These are phyloP conservation scores for Lycium barbarum DNA, from an alignment of 257 asterid species.

Conservation along the genomic window DNA sequence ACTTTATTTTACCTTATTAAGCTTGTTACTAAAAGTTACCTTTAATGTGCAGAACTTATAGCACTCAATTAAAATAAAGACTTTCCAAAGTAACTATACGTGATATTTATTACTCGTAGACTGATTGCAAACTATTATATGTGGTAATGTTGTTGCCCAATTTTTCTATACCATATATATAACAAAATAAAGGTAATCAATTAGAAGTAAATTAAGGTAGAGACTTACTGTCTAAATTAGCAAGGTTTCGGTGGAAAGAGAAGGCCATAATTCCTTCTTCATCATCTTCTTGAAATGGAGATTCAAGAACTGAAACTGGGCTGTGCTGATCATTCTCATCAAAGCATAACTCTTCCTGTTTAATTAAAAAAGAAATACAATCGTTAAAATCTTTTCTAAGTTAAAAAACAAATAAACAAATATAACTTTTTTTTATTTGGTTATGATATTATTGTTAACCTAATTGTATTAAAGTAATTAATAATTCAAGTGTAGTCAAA, in stretches of 20 bases:
- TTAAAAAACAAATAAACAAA: too few species aligned
- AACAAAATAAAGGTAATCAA: background rate
- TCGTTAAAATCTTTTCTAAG: slow-evolving; percentile 1
- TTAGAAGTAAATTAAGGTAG: background rate
- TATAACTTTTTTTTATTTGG: background rate
- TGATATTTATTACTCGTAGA: background rate
- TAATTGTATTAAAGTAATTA: background rate
- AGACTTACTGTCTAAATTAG: slow-evolving; percentile 41
- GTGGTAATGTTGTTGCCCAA: background rate
- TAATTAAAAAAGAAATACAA: background rate
- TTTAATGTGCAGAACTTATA: background rate
- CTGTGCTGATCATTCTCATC: slow-evolving; percentile 72
- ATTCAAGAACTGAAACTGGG: slow-evolving; percentile 81
- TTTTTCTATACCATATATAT: too few species aligned
- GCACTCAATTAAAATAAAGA: background rate
- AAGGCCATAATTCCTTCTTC: slow-evolving; percentile 32
- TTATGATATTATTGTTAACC: background rate
- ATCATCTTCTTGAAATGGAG: slow-evolving; percentile 60
- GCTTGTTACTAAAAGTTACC: background rate
- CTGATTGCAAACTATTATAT: background rate
- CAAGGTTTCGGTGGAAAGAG: slow-evolving; percentile 40
- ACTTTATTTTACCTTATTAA: background rate
- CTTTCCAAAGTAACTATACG: background rate
- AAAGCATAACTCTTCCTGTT: slow-evolving; percentile 48
- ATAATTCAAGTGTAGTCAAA: background rate